Conservation (phyloP, 176 grass and related monocot genomes). For the Pontederia crassipes region DNA sequence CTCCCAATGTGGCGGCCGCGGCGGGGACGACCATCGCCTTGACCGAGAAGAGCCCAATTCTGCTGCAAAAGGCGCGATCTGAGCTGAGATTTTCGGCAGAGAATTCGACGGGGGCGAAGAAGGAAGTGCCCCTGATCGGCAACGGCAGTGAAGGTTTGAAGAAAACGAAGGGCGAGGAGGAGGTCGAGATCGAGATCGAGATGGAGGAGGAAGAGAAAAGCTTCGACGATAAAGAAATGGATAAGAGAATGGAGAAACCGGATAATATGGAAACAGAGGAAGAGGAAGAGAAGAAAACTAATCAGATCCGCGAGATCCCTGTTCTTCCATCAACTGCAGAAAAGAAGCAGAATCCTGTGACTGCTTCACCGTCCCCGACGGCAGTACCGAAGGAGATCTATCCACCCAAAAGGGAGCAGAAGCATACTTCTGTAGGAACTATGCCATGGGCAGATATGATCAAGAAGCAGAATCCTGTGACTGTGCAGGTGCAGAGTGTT, state of each 20-base stretch:
- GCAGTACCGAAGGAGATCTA: no score
- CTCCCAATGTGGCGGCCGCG: slow-evolving; percentile 1
- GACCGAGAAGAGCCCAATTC: slow-evolving; percentile 4
- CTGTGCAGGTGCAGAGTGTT: neutral
- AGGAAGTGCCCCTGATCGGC: neutral
- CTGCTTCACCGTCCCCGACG: neutral
- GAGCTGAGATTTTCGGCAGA: slow-evolving; percentile 26
- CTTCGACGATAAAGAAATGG: slow-evolving; percentile 42
- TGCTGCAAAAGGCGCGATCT: slow-evolving; percentile 49
- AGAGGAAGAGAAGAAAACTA: slow-evolving; percentile 27
- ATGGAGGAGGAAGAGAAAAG: slow-evolving; percentile 25
- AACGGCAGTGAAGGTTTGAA: slow-evolving; percentile 22
- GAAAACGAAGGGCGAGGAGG: slow-evolving; percentile 5
- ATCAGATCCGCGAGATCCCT: neutral
- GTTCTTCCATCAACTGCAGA: slow-evolving; percentile 14
- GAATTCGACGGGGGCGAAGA: slow-evolving; percentile 29
- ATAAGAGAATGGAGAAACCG: slow-evolving; percentile 16
- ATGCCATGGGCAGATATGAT: neutral
- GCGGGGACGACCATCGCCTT: slow-evolving; percentile 35
- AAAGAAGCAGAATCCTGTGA: slow-evolving; percentile 20
- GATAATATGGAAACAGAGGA: slow-evolving; percentile 19
- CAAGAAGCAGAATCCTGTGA: no score
- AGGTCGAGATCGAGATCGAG: slow-evolving; percentile 8
- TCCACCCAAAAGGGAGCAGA: no score
- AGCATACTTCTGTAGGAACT: slow-evolving; percentile 21